phyloP scores from a whole-genome alignment of 2,329 filamentous ascomycete species.

The Calonectria pseudoturangicola region DNA sequence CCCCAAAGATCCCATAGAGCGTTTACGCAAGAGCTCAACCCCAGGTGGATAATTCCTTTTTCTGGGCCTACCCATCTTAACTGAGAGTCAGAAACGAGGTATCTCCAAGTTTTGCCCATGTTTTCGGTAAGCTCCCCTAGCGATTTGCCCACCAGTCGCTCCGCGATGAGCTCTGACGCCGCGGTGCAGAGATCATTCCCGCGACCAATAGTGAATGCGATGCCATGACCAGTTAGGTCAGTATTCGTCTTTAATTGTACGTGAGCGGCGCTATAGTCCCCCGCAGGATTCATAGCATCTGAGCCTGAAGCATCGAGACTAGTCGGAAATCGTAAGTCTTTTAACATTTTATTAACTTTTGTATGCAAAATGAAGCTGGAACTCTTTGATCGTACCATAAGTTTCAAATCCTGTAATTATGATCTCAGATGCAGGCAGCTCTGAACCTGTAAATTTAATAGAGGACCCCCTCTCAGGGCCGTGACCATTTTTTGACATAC shows the following conservation, averaged over 20 bases:
- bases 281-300: slow-evolving; percentile 90
- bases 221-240: slow-evolving; percentile 82
- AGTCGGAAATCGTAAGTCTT: slow-evolving; percentile 86
- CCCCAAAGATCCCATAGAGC: slow-evolving; percentile 96
- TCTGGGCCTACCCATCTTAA: slow-evolving; percentile 95
- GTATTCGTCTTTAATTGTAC: slow-evolving; percentile 91
- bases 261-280: slow-evolving; percentile 94
- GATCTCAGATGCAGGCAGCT: neutral
- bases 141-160: slow-evolving; percentile 83
- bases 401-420: slow-evolving; percentile 7
- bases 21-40: slow-evolving; percentile 90
- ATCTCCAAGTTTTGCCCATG: slow-evolving; percentile 92
- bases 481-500: neutral
- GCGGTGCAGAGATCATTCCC: slow-evolving; percentile 94
- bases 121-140: slow-evolving; percentile 85
- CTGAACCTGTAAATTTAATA: neutral
- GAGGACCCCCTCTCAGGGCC: neutral
- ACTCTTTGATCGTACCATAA: neutral
- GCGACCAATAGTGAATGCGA: slow-evolving; percentile 91
- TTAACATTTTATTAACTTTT: neutral
- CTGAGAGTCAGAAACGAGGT: slow-evolving; percentile 91
- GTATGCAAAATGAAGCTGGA: neutral
- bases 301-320: slow-evolving; percentile 95
- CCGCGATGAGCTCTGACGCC: slow-evolving; percentile 86
- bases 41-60: slow-evolving; percentile 94